Base-by-base conservation (phyloP, 202 grass and related monocot genomes). In the Dendrocalamus latiflorus region DNA sequence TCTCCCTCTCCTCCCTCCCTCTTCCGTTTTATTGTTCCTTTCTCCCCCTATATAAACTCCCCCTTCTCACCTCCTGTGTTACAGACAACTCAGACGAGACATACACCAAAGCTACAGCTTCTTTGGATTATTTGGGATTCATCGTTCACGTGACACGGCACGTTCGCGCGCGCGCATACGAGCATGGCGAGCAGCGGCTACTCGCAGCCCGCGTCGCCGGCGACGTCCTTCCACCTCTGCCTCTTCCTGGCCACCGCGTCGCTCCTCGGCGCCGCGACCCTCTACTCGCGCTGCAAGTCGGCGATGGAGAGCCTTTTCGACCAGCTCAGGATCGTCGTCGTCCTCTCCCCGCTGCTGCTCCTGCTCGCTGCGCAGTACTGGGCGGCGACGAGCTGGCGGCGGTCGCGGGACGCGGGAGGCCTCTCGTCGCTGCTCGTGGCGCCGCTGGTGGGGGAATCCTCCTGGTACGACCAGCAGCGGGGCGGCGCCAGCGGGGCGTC, bases 311-410 rank as follows among this genome's bases (percentile, higher is more conserved):
- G 70, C 34, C 44, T 95, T n/a, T 37, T 85, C 6, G 86, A 84
- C 58, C 93, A 92, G 85, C 30, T 86, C 43, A 58, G 88, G 44
- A 3, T 95, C 50, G 67, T 81, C 44, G 12, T 95, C 82, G 88
- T 90, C 20, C 74, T 95, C 45, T 92, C 85, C 36, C 93, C 90
- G 63, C 88, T 95, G 25, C 11, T 95, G 68, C 74, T 95, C 57
- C 90, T 95, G 33, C 65, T 95, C 33, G 93, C 82, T 0, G 87
- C 83, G 26, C 90, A 91, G 76, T 91, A 91, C 78, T 92, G 88
- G 87, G 54, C 86, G 75, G 88, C 90, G n/a, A 63, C 89, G 25
- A 76, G 79, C 6, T 56, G 76, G 39, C 30, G 74, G 38, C 68
- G 84, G 21, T 15, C 48, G 51, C 20, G 61, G 38, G 79, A 59